Base-by-base conservation (phyloP, 2,329 filamentous ascomycete species). In the Diaporthe amygdali region DNA sequence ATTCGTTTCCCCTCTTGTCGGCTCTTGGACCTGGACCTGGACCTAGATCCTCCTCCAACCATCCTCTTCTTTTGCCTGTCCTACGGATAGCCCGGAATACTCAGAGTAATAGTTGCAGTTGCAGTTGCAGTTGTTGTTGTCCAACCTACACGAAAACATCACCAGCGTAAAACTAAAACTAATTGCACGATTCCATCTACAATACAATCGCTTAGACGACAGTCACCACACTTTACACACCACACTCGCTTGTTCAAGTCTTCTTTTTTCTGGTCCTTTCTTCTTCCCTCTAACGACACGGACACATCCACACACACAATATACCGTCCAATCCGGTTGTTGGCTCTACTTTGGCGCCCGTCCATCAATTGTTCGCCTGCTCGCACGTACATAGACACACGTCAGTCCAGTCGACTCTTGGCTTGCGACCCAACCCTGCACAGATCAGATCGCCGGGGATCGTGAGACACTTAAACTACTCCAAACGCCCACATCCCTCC, bases 381-480 rank as follows among this genome's bases (percentile, higher is more conserved):
- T 5, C 41, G 59, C 41, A 47, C 59, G n/a, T 27, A 3, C 59
- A 46, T 30, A n/a, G n/a, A 15, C 41, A 17, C 41, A 47, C 59
- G 44, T 64, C 59, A 64, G 10, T 49, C 59, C 27, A 34, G 20
- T 34, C 41, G 59, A 25, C 44, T 47, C 59, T 63, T 63, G 59
- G 59, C 59, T 64, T 37, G 44, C 9, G 59, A 64, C 59, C 59
- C 8, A 63, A 49, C 59, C 59, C 59, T 64, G 59, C 59, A 64
- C 44, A 64, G 44, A 49, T 64, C 59, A 64, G 47, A 67, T 66
- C 68, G 55, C 37, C 64, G 66, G 66, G 76, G 76, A 77, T 78
- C 76, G 75, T 78, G 77, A 78, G 76, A 78, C 76, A 78, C 74
- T 74, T 64, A 55, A 70, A 73, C 69, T 73, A 72, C 68, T 71